Conservation (phyloP, 495 filamentous ascomycete genomes). For the Echria macrotheca region DNA sequence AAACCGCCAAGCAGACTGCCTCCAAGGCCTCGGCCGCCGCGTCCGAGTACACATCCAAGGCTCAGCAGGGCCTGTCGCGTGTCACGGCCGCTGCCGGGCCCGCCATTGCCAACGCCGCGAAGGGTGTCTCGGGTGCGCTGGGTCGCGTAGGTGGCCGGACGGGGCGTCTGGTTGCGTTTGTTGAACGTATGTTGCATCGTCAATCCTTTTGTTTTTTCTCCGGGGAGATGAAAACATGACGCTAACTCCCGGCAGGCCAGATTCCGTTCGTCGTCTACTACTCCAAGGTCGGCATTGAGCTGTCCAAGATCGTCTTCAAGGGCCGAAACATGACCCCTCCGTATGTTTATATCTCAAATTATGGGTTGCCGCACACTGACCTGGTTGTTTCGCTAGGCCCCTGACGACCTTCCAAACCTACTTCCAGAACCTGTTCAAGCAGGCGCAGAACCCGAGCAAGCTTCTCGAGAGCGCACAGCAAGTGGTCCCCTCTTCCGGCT, state of each 20-base stretch:
- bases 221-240: too few relatives aligned
- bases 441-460: slow-evolving; percentile 56
- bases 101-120: slow-evolving; percentile 64
- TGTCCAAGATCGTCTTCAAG: slow-evolving; percentile 78
- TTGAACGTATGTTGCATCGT: slow-evolving; percentile 66
- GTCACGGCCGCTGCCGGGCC: slow-evolving; percentile 76
- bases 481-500: slow-evolving; percentile 25
- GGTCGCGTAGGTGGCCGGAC: slow-evolving; percentile 79
- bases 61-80: slow-evolving; percentile 76
- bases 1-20: slow-evolving; percentile 49
- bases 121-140: slow-evolving; percentile 57
- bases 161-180: slow-evolving; percentile 69
- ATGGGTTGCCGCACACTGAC: too few relatives aligned
- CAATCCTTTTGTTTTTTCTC: neutral
- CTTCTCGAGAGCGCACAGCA: slow-evolving; percentile 36
- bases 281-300: slow-evolving; percentile 78
- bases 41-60: slow-evolving; percentile 64
- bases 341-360: slow-evolving; percentile 60
- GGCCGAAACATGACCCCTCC: slow-evolving; percentile 90
- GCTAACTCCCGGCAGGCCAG: slow-evolving; percentile 59
- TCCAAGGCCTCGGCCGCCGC: slow-evolving; percentile 62
- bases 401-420: slow-evolving; percentile 79
- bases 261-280: slow-evolving; percentile 87
- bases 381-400: slow-evolving; percentile 60
- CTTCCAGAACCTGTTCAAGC: slow-evolving; percentile 68